Base-by-base conservation (phyloP, 345 rosid genomes). In the Linum tenue region DNA sequence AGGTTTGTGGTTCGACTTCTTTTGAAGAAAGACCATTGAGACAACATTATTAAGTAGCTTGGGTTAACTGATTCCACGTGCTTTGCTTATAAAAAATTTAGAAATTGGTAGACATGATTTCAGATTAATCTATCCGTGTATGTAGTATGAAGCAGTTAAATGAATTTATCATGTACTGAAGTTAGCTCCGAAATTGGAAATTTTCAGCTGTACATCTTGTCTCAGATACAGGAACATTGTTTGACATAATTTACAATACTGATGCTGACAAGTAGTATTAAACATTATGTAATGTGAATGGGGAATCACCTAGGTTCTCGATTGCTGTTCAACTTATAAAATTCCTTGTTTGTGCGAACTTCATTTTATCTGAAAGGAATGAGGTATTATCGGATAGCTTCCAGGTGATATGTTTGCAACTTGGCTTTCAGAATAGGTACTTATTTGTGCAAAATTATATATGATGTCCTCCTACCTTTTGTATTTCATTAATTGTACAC, bases 1-100 rank as follows among this genome's bases (percentile, higher is more conserved):
- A 94, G 99, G 99, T 94, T 53, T 64, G 81, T 69, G 59, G 67
- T 65, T 61, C 64, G 36, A 57, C 38, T 8, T 17, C 37, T 17
- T 37, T 57, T 37, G 53, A 10, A 6, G 14, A 15, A 10, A 6
- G 2, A 15, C 7, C 14, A 48, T 10, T 15, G 14, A 9, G 9
- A 48, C 7, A 9, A 9, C 53, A 15, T 48, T 48, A 48, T 15
- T 48, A 15, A 12, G 11, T 48, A 48, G 53, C 53, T 48, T 48
- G 14, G 53, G 53, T 48, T 6, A 15, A 5, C 3, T 48, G 53
- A 48, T 48, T 10, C 3, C 53, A 48, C 14, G 14, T 48, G 9
- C 53, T 48, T 48, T 48, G 53, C 53, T 9, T 12, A 15, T 48
- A 9, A 15, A 48, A 48, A 48, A 22, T 22, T 48, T 48, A 15